phyloP scores from a whole-genome alignment of 2,329 filamentous ascomycete genomes.

The Metarhizium brunneum region DNA sequence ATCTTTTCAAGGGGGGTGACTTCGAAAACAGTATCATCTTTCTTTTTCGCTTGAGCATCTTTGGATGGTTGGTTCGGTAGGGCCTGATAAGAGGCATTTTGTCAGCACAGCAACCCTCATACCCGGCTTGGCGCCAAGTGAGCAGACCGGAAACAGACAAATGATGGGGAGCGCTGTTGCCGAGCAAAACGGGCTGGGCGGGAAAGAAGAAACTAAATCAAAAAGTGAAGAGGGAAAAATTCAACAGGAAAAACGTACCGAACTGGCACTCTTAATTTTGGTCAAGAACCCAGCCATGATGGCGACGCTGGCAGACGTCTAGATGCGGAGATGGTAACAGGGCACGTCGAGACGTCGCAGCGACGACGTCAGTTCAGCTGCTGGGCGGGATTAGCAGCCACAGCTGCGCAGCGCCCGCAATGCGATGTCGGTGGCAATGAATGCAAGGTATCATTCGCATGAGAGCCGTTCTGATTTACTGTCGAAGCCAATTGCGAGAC shows the following conservation, averaged over 20 bases:
- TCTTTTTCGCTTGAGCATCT: slow-evolving; percentile 42
- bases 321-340: not conserved
- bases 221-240: not conserved
- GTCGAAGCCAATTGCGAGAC: not conserved
- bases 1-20: slow-evolving; percentile 61
- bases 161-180: not conserved
- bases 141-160: not conserved
- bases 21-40: slow-evolving; percentile 49
- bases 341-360: slow-evolving; percentile 2
- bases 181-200: not conserved
- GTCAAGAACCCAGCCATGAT: slow-evolving; percentile 49
- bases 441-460: slow-evolving; percentile 4
- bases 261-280: slow-evolving; percentile 46
- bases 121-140: slow-evolving; percentile 2
- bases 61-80: slow-evolving; percentile 32
- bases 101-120: slow-evolving; percentile 18
- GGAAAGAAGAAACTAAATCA: not conserved
- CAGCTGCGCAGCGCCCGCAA: slow-evolving; percentile 26
- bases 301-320: slow-evolving; percentile 6
- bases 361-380: slow-evolving; percentile 4
- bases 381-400: slow-evolving; percentile 19
- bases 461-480: not conserved
- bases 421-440: slow-evolving; percentile 17
- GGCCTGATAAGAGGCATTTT: slow-evolving; percentile 28
- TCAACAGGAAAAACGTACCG: slow-evolving; percentile 33